Base-by-base conservation (phyloP, 192 early-diverging fungal genomes). In the Gaertneriomyces sp. region DNA sequence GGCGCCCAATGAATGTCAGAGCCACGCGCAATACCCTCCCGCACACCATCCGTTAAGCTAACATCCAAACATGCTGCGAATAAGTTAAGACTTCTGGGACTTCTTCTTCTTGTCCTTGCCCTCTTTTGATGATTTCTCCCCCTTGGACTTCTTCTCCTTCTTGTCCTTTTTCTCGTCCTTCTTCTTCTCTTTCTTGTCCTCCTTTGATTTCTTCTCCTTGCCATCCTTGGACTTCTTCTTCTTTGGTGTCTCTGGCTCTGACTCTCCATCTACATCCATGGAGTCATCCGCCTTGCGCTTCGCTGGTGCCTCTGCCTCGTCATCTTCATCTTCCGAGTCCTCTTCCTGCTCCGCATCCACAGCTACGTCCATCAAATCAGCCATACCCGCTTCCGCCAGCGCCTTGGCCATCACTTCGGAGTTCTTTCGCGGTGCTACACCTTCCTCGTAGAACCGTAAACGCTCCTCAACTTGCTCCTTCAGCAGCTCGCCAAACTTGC, bases 381-480 rank as follows among this genome's bases (percentile, higher is more conserved):
- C 71, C 59, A 73, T 63, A 33, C 73, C 81, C 41, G 88, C 90
- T 71, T 87, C 86, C 81, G 93, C 85, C 61, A 87, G 61, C 16
- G 80, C 83, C 60, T 76, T 64, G 6, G 58, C 56, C 94, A 98
- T 97, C 19, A 92, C 91, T 59, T 95, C 94, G 58, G 88, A 78
- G 81, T 96, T 98, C 88, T 92, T 94, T 38, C 88, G 78, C 12
- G 94, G 93, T 4, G 85, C 81, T 1, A 87, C 82, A 53, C 93
- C 93, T 44, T 87, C 83, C 76, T 99, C 95, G 75, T 93, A 98
- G 78, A 99, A 98, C 60, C 80, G 79, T 40, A 99, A 74, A 56
- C 97, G 90, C 75, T 95, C 93, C 79, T 99, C 97, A 10, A 99
- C 93, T 81, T 99, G 95, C 58, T 88, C 81, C 72, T 89, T 85